Percentiles rank a stretch among this genome's conserved stretches.
Evolutionary conservation across 768 basidiomycete genomes (phyloP).

Genomic region (Pleurotus cornucopiae): DNA sequence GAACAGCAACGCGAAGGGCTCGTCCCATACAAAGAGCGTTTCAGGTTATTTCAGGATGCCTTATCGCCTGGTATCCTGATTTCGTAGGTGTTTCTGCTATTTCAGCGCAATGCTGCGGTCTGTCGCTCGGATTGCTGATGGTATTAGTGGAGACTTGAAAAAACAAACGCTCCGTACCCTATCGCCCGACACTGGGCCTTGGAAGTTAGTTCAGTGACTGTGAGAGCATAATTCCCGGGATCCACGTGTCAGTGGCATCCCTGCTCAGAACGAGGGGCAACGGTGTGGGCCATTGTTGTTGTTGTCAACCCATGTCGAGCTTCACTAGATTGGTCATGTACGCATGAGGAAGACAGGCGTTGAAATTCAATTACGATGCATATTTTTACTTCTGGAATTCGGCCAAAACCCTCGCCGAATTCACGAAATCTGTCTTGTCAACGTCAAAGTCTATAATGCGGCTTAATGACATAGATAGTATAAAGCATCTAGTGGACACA

Average conservation of each 20-base stretch:
- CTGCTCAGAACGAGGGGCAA: too few species aligned
- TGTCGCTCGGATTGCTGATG: too few species aligned
- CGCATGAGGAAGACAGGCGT: not conserved
- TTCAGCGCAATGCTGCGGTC: too few species aligned
- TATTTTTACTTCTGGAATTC: slow-evolving; percentile 41
- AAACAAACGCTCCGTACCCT: too few species aligned
- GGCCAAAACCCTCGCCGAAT: slow-evolving; percentile 32
- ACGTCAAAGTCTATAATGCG: slow-evolving; percentile 33
- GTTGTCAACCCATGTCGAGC: not conserved
- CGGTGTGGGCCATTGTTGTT: not conserved
- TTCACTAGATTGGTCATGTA: too few species aligned
- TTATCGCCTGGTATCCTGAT: too few species aligned
- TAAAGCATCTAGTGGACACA: slow-evolving; percentile 17
- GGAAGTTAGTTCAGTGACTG: not conserved
- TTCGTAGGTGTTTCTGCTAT: too few species aligned
- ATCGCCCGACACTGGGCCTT: not conserved
- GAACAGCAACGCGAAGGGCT: not conserved
- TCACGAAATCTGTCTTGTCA: slow-evolving; percentile 38
- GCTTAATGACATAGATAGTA: not conserved
- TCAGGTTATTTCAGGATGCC: too few species aligned
- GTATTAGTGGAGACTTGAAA: too few species aligned
- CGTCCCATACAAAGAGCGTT: too few species aligned
- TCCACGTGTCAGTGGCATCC: too few species aligned
- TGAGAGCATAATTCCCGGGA: not conserved
- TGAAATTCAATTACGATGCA: not conserved